Conservation (phyloP, 2,329 filamentous ascomycete species). For the Alternaria gaisen region DNA sequence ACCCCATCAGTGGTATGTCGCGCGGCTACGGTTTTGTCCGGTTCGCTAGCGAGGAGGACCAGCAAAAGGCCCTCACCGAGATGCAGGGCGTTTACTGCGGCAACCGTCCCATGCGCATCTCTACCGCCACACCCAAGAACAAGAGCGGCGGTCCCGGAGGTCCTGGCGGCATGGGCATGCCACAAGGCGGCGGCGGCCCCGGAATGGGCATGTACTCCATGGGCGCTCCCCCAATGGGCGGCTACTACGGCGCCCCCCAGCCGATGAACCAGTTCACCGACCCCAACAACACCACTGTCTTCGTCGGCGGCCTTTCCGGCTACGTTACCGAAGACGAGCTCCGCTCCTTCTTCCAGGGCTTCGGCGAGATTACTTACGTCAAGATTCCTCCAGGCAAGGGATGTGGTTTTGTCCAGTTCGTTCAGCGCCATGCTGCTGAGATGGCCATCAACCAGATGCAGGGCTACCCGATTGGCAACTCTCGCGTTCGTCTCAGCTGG, state of each 20-base stretch:
- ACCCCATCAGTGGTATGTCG: constrained; percentile 96
- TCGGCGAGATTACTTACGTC: constrained; percentile 99
- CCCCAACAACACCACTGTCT: constrained; percentile 99
- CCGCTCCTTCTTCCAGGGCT: constrained; percentile 99
- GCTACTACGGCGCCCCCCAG: constrained; percentile 71
- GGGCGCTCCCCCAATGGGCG: constrained; percentile 71
- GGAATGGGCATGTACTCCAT: constrained; percentile 72
- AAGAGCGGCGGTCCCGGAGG: constrained; percentile 65
- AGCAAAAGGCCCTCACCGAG: constrained; percentile 93
- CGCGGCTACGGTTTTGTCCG: constrained; percentile 98
- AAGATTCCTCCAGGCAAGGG: constrained; percentile 99
- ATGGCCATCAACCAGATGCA: constrained; percentile 99
- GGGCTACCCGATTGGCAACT: constrained; percentile 98
- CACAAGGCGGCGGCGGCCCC: constrained; percentile 51
- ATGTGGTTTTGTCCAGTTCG: constrained; percentile 98
- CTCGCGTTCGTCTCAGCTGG: constrained; percentile 96
- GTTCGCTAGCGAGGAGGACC: constrained; percentile 93
- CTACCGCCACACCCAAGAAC: constrained; percentile 97
- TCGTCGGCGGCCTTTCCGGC: constrained; percentile 94
- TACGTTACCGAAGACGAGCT: constrained; percentile 99
- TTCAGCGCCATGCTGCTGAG: constrained; percentile 97
- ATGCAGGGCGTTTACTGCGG: constrained; percentile 99
- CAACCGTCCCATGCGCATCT: constrained; percentile 98
- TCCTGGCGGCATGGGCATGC: constrained; percentile 63
- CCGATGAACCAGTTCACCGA: constrained; percentile 99